Base-by-base conservation (phyloP, 2,329 filamentous ascomycete genomes). In the Colletotrichum sublineola region DNA sequence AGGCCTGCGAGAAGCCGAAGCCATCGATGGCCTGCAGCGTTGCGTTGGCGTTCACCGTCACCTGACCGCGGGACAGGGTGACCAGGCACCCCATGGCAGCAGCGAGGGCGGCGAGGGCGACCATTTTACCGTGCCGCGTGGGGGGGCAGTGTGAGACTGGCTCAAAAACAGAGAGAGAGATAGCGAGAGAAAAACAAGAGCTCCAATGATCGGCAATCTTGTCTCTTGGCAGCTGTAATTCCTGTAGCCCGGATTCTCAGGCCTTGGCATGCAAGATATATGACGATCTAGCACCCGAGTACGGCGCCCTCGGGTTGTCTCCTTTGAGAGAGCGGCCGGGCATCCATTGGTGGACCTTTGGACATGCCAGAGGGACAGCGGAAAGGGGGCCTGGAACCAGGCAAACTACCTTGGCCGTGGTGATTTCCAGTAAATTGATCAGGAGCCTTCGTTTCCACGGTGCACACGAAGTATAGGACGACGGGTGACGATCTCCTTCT, bases 1-100 rank as follows among this genome's bases (percentile, higher is more conserved):
- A 87, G 7, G 86, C 86, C 71, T 86, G 81, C 0, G 84, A 86
- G 70, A 85, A 81, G 38, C 86, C 85, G 72, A 87, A 87, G 14
- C 85, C 85, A 71, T 86, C 85, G 55, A 86, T 85, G 6, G 73
- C 75, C 60, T 83, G 82, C 66, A 78, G 76, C 12, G 73, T 78
- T 15, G 77, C 76, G 40, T 68, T 74, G 1, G 77, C 63, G 24
- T 79, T 75, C 8, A 82, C 75, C 0, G 78, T 80, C 42, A 82
- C 75, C 3, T 76, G 63, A 1, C 75, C 72, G 65, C 78, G 77
- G 3, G 76, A 78, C 31, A 68, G 14, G 53, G 20, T 40, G 31
- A 48, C 38, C 20, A 69, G 44, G 38, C 20, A 48, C 8, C 67
- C 53, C 0, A 44, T 38, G n/a, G 65, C 44, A 20, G 46, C 14